Percentiles rank a stretch among this genome's conserved stretches.
phyloP scores from a whole-genome alignment of 176 grass and related monocot species.

The Rhynchospora tenuis region DNA sequence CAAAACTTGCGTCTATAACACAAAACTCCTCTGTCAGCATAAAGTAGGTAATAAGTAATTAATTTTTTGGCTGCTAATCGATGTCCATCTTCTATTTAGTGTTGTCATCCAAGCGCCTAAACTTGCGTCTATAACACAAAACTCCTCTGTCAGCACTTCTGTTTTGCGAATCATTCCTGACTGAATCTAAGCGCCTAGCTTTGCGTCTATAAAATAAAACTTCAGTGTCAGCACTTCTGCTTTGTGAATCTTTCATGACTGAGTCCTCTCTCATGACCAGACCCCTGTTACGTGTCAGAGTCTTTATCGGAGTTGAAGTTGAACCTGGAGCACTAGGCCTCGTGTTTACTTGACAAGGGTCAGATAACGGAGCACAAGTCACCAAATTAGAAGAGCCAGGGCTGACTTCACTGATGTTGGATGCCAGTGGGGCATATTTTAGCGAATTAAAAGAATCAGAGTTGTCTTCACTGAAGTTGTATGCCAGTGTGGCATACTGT shows the following conservation, averaged over 20 bases:
- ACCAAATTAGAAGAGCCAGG: background rate
- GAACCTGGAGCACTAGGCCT: background rate
- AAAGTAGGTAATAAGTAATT: background rate
- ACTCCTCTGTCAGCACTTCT: too few relatives aligned
- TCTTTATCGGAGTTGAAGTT: constrained; percentile 14
- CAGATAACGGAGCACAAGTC: background rate
- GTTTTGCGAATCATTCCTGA: background rate
- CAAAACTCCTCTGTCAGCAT: too few relatives aligned
- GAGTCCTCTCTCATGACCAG: constrained; percentile 15
- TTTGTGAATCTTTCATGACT: background rate
- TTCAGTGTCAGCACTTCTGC: background rate
- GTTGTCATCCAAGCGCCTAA: background rate
- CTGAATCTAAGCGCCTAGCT: background rate
- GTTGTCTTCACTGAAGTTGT: background rate
- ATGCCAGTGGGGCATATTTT: background rate
- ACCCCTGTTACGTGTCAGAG: constrained; percentile 22
- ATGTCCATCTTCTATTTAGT: background rate
- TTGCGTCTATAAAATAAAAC: too few relatives aligned
- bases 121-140: too few relatives aligned
- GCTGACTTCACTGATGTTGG: background rate
- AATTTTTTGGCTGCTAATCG: background rate
- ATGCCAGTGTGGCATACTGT: background rate
- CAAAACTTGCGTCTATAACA: too few relatives aligned
- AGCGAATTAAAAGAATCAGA: background rate
- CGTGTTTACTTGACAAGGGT: background rate